A percentile compares a stretch with the other conserved stretches of the same genome.
Conservation (phyloP, 2,329 filamentous ascomycete species). For the Colletotrichum siamense region DNA sequence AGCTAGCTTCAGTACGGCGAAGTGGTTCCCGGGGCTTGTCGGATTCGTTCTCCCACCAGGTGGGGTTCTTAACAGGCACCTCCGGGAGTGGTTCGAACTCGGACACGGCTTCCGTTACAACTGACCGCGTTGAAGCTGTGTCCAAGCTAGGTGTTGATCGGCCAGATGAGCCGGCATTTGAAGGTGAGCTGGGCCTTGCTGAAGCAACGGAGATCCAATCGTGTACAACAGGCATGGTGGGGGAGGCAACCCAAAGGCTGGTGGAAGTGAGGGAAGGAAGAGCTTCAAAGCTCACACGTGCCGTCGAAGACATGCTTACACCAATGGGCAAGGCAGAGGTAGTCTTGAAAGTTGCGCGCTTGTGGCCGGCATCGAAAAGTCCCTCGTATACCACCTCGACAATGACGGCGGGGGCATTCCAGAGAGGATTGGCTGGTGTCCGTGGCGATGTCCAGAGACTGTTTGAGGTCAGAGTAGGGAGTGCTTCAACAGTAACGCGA, state of each 20-base stretch:
- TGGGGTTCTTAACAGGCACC: neutral
- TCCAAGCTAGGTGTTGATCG: constrained; percentile 16
- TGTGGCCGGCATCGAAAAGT: constrained; percentile 25
- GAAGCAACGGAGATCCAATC: constrained; percentile 25
- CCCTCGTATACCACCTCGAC: neutral
- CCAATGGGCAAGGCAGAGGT: constrained; percentile 17
- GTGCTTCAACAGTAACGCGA: constrained; percentile 19
- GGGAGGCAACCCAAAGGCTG: constrained; percentile 36
- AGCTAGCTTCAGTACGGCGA: neutral
- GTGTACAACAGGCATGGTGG: neutral
- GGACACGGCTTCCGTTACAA: neutral
- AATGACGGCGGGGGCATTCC: neutral
- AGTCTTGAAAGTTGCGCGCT: constrained; percentile 24
- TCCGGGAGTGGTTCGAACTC: constrained; percentile 13
- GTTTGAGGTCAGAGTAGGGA: constrained; percentile 28
- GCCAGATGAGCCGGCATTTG: neutral
- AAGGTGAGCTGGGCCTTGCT: neutral
- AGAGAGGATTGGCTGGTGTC: neutral
- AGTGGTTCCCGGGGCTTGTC: neutral
- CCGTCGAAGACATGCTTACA: constrained; percentile 10
- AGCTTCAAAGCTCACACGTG: constrained; percentile 30
- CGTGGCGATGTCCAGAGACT: constrained; percentile 35
- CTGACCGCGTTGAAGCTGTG: constrained; percentile 6
- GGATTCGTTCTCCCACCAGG: constrained; percentile 18
- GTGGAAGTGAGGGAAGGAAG: constrained; percentile 36